Base-by-base conservation (phyloP, 108 stramenopile genomes). In the Mediolabrus comicus region DNA sequence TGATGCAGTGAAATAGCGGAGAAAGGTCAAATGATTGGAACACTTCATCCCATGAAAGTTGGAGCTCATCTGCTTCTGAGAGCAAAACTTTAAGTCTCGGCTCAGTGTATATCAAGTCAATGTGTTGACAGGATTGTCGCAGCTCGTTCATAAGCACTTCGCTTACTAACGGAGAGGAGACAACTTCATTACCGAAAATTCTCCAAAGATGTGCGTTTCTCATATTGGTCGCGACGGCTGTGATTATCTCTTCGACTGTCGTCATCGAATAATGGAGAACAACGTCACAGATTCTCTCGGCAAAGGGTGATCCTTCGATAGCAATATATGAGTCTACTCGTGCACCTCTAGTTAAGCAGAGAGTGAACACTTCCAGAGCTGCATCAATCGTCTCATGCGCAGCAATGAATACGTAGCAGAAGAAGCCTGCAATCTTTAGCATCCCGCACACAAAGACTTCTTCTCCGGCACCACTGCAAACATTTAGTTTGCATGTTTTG, bases 361-460 rank as follows among this genome's bases (percentile, higher is more conserved):
- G 59, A 33, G 68, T 24, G 57, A 79, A 79, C n/a, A 79, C 30
- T 38, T 72, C 78, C 7, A 79, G 60, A 4, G 71, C 71, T 3
- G 60, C 55, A 7, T 68, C 60, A 16, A 79, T 46, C 24, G 71
- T 51, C 57, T 79, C 78, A 31, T 79, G 78, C 71, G 71, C 72
- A 27, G 78, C 49, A 16, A 79, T 64, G 54, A 79, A 79, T 41
- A 60, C 72, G 53, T 69, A 31, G 30, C 72, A 70, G 33, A 59
- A 32, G 31, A 70, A 77, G 10, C 64, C 76, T n/a, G 53, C 69
- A 51, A 77, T 29, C 36, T 77, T 69, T 41, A 66, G 25, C 52
- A 49, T 59, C 7, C 69, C 69, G 29, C 16, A 19, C 17, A 53
- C 65, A 34, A 63, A 77, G 32, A 46, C 61, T 3, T 61, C 58